Evolutionary conservation across 129 eudicot species (phyloP).

Genomic region (Daucus carota): DNA sequence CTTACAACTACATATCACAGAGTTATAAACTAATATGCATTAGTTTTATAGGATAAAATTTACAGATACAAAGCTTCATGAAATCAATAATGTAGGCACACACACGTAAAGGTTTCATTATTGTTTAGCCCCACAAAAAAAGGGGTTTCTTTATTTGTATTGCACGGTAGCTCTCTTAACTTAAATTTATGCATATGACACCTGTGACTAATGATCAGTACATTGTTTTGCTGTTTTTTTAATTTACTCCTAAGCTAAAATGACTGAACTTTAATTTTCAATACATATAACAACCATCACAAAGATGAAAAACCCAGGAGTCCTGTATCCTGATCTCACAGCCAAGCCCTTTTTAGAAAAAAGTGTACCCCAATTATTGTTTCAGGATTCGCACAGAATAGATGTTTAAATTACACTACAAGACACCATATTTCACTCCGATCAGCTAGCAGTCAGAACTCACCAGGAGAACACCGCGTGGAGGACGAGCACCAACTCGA

Average conservation of each 20-base stretch:
- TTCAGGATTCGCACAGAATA: neutral
- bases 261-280: neutral
- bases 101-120: neutral
- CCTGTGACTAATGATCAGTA: neutral
- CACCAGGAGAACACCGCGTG: slow-evolving; percentile 97
- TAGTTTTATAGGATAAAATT: neutral
- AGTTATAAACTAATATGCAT: neutral
- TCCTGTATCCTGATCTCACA: neutral
- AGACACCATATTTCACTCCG: no score
- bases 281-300: neutral
- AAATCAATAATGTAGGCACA: neutral
- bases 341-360: neutral
- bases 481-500: slow-evolving; percentile 98
- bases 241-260: neutral
- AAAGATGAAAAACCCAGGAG: neutral
- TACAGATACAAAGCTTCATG: neutral
- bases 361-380: neutral
- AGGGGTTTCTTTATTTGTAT: no score
- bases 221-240: neutral
- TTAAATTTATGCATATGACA: neutral
- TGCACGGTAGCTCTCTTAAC: neutral
- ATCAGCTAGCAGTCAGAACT: slow-evolving; percentile 24
- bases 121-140: no score
- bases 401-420: neutral
- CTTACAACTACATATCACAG: slow-evolving; percentile 12